Evolutionary conservation across 2,329 filamentous ascomycete species (phyloP), one percentile per base, ranked within the genome.

Genomic region (Colletotrichum gloeosporioides): DNA sequence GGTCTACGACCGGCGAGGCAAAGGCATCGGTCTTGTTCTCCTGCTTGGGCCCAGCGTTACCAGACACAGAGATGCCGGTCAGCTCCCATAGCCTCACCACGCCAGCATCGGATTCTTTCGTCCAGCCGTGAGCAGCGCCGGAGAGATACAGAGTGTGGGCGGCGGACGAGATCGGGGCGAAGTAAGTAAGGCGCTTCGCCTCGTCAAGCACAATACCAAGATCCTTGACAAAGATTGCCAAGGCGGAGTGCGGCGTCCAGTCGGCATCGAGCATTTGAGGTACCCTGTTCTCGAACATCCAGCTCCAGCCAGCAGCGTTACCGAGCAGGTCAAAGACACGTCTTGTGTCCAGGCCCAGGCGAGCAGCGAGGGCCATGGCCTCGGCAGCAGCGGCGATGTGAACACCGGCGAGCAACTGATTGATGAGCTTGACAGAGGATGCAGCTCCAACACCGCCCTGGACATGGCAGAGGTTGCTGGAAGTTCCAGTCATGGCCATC

Each of bases 391-490:
- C 84, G 10, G 89, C 86, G 63, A 92, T 91, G 80, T 92, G 90
- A 6, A 91, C 89, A 3, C 89, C 90, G 1, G 90, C 89, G 57
- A 92, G 87, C 6, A 92, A 86, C 78, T 92, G 89, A 79, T 92
- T 89, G 66, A 92, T 87, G 64, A 92, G 87, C 79, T 92, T 92
- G 79, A 90, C 88, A 25, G 90, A 91, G 12, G 88, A 90, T 6
- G 89, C 90, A 6, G 86, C 86, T 31, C 88, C 88, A 63, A 91
- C 84, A 3, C 87, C 89, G 3, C 90, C 90, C 16, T 85, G 81
- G 10, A 91, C 87, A 22, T 87, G 84, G 79, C 89, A 90, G 12
- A 85, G 76, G 65, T 84, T 85, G 70, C 71, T 80, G 0, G 79
- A 65, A 6, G 67, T 73, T 22, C 83, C 82, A 7, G 84, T 81